Conservation (phyloP, 169 alveolate genomes). For the Plasmodium reichenowi region DNA sequence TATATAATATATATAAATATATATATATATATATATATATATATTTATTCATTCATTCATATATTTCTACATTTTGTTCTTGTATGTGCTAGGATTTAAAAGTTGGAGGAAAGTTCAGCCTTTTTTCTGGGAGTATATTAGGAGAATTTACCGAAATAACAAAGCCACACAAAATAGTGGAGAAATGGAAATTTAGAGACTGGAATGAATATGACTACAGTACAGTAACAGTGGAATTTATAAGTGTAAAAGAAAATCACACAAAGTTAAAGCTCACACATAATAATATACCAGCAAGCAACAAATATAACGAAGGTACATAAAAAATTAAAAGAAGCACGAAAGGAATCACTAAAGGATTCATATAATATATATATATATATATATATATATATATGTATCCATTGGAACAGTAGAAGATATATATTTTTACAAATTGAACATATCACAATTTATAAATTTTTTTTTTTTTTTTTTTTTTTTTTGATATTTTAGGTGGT, state of each 20-base stretch:
- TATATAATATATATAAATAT: too few relatives aligned
- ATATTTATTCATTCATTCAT: background rate
- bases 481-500: constrained; percentile 21
- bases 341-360: too few relatives aligned
- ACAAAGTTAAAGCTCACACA: constrained; percentile 51
- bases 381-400: background rate
- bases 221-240: constrained; percentile 48
- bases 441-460: too few relatives aligned
- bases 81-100: constrained; percentile 25
- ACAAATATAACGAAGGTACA: constrained; percentile 64
- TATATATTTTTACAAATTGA: background rate
- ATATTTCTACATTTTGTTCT: background rate
- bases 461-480: too few relatives aligned
- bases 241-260: constrained; percentile 44
- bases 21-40: background rate
- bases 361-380: background rate
- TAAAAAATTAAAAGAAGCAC: background rate
- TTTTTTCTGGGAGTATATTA: constrained; percentile 37
- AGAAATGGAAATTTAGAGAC: constrained; percentile 63
- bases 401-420: background rate
- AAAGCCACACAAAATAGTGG: constrained; percentile 23
- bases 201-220: constrained; percentile 60
- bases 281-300: constrained; percentile 38
- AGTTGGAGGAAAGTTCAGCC: constrained; percentile 70
- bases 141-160: constrained; percentile 48